These are phyloP conservation scores for Suillus subluteus DNA, from an alignment of 768 basidiomycete species.

Conservation along the genomic window DNA sequence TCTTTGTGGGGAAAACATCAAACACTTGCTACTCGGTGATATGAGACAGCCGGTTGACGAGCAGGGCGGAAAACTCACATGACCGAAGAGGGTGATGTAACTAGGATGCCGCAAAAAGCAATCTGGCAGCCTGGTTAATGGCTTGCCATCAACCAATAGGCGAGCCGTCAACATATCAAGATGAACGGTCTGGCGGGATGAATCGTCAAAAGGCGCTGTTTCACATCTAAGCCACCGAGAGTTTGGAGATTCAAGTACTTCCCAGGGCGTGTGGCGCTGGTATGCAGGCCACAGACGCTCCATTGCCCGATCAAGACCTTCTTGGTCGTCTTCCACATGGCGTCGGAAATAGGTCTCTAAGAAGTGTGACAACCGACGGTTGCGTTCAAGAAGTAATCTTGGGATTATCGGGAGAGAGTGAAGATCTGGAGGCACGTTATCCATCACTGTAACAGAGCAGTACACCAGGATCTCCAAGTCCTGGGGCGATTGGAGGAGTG, in stretches of 20 bases:
- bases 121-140: constrained; percentile 41
- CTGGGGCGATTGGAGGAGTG: constrained; percentile 24
- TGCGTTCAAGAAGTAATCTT: constrained; percentile 31
- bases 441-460: constrained; percentile 36
- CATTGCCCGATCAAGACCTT: constrained; percentile 37
- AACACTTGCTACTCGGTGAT: constrained; percentile 25
- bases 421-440: constrained; percentile 30
- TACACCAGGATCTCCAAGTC: constrained; percentile 35
- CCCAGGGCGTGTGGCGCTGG: constrained; percentile 30
- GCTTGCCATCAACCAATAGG: constrained; percentile 46
- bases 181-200: constrained; percentile 35
- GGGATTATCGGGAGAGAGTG: constrained; percentile 14
- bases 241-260: constrained; percentile 18
- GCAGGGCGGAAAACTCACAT: constrained; percentile 28
- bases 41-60: constrained; percentile 1
- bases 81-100: constrained; percentile 41
- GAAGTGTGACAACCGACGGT: constrained; percentile 35
- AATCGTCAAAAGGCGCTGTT: constrained; percentile 19
- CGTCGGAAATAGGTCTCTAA: constrained; percentile 27
- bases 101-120: constrained; percentile 35
- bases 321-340: constrained; percentile 16
- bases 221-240: constrained; percentile 33
- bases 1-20: constrained; percentile 38
- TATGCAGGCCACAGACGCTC: constrained; percentile 35
- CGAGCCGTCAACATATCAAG: constrained; percentile 45